Evolutionary conservation across 768 basidiomycete species (phyloP).

Genomic region (Leccinellum rugosiceps): DNA sequence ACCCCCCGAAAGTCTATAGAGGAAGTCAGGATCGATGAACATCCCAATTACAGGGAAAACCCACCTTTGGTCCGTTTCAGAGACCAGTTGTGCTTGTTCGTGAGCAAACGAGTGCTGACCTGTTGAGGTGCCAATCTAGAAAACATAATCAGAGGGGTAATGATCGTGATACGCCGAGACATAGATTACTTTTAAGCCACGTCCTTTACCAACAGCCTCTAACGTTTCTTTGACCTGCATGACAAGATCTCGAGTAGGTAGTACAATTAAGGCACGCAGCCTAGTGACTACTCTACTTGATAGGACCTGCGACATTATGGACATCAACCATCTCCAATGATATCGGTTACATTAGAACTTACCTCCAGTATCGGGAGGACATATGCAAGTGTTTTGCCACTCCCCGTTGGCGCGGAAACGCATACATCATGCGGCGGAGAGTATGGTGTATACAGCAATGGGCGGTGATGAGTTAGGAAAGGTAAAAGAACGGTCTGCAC

Average conservation of each 20-base stretch:
- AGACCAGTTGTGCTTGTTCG: constrained; percentile 81
- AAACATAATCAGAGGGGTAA: constrained; percentile 3
- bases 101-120: constrained; percentile 94
- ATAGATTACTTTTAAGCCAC: constrained; percentile 69
- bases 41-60: constrained; percentile 10
- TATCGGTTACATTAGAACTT: constrained; percentile 4
- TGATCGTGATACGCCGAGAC: background rate
- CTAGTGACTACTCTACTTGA: constrained; percentile 74
- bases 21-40: background rate
- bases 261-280: constrained; percentile 81
- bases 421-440: constrained; percentile 76
- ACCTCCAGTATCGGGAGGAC: constrained; percentile 91
- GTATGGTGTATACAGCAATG: constrained; percentile 62
- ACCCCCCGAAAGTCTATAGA: constrained; percentile 68
- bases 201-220: constrained; percentile 79
- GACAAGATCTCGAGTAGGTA: constrained; percentile 94
- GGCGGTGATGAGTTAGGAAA: constrained; percentile 57
- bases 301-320: constrained; percentile 49
- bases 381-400: constrained; percentile 97
- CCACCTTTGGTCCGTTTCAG: constrained; percentile 53
- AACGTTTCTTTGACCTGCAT: constrained; percentile 90
- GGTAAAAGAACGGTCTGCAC: constrained; percentile 91
- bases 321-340: background rate
- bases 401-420: constrained; percentile 96
- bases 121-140: constrained; percentile 73